A percentile compares a stretch with the other conserved stretches of the same genome.
phyloP scores from a whole-genome alignment of 129 eudicot species.

The Chrysanthemum makinoi region DNA sequence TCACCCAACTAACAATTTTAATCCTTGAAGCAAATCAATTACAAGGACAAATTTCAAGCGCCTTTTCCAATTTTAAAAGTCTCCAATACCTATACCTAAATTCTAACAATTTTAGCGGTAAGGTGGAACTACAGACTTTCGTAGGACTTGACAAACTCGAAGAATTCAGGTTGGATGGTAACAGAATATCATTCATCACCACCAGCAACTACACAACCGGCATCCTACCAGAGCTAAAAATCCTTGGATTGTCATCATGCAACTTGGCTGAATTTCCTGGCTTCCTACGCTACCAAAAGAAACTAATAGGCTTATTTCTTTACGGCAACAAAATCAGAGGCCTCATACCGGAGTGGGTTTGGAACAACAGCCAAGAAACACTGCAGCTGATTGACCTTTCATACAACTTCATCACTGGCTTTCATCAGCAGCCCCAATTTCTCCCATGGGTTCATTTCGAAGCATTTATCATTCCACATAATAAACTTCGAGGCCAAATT shows the following conservation, averaged over 20 bases:
- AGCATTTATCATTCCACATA: not conserved
- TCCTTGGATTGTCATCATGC: slow-evolving; percentile 9
- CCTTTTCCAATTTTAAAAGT: slow-evolving; percentile 21
- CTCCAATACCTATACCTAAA: not conserved
- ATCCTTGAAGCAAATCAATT: not conserved
- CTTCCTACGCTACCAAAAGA: not conserved
- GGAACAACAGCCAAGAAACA: slow-evolving; percentile 22
- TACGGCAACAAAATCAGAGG: not conserved
- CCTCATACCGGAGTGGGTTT: not conserved
- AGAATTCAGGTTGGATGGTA: not conserved
- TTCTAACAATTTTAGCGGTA: slow-evolving; percentile 20
- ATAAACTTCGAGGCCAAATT: slow-evolving; percentile 1
- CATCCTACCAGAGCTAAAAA: not conserved
- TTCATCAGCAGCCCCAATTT: not conserved
- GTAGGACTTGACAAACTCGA: slow-evolving; percentile 11
- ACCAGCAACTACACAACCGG: slow-evolving; percentile 6
- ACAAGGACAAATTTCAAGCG: slow-evolving; percentile 23
- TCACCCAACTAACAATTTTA: not conserved
- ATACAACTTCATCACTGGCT: slow-evolving; percentile 11
- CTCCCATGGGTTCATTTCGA: slow-evolving; percentile 15
- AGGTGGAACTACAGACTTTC: slow-evolving; percentile 20
- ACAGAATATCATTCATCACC: not conserved
- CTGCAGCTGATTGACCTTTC: slow-evolving; percentile 14
- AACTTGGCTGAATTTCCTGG: slow-evolving; percentile 15
- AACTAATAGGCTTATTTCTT: not conserved